Evolutionary conservation across 2,329 filamentous ascomycete genomes (phyloP), one percentile per base, ranked within the genome.

Genomic region (Arthroderma sp.): DNA sequence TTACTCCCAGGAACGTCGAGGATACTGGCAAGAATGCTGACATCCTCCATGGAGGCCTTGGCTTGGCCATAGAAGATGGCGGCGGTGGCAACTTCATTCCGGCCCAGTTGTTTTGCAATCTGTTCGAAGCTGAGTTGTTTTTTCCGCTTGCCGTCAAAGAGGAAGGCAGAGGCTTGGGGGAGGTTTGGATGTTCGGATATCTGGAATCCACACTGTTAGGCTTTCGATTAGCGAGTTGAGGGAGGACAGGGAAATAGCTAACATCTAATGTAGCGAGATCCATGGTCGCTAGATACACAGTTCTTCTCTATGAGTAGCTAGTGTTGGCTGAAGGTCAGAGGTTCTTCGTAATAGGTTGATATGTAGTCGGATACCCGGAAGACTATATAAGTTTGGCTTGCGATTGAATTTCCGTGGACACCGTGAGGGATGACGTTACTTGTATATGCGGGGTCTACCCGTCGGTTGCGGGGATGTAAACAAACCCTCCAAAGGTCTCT

Each of bases 31-130:
- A 94, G 76, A 48, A 77, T 80, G 47, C 74, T 63, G 52, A 77
- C 72, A 54, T 91, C 86, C 50, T 84, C 81, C 0, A 74, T 57
- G 0, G 80, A 82, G 1, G 86, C 83, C 55, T 77, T 77, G 4
- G 83, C 79, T 62, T 91, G 86, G 29, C 88, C 88, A 62, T 94
- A 94, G 73, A 95, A 95, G 51, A 94, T 69, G 2, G 87, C 87
- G 2, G 88, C 88, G 3, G 83, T 77, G 36, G 86, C 85, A 36
- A 94, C 84, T 66, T 94, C 84, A 58, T 82, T 79, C 51, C 87
- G 83, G 50, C 78, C 80, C 45, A 94, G 73, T 29, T 79, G 71
- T 53, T 78, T 66, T 42, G 78, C 85, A 56, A 95, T 87, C 37
- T 76, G 68, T 60, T 86, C 84, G 60, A 94, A 95, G 56, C 73